Evolutionary conservation across 306 rosid species (phyloP).

Genomic region (Cucumis melo): DNA sequence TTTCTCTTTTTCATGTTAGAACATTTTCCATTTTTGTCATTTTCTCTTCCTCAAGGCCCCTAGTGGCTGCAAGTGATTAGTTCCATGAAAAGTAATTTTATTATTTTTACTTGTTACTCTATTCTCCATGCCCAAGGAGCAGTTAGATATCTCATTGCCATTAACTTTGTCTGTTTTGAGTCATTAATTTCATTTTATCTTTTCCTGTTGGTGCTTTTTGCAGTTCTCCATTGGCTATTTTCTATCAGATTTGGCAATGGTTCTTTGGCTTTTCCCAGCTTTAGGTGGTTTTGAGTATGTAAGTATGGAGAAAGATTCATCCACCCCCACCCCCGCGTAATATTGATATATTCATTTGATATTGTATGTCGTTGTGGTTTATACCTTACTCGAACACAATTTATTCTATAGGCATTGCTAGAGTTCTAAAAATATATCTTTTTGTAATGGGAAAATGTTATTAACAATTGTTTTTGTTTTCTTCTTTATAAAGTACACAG

Average conservation of each 20-base stretch:
- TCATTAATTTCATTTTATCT: background rate
- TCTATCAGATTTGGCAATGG: slow-evolving; percentile 68
- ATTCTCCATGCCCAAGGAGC: background rate
- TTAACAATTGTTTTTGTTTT: background rate
- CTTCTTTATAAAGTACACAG: background rate
- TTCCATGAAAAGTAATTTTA: background rate
- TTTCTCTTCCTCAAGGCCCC: background rate
- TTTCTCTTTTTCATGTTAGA: background rate
- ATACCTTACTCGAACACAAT: too few species aligned
- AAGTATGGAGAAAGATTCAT: slow-evolving; percentile 27
- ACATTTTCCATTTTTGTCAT: background rate
- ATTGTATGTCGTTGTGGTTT: background rate
- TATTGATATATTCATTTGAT: background rate
- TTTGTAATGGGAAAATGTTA: background rate
- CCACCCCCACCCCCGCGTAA: background rate
- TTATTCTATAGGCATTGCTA: too few species aligned
- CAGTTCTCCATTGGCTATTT: slow-evolving; percentile 88
- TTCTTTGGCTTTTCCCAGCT: slow-evolving; percentile 71
- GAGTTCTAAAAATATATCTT: background rate
- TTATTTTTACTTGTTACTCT: background rate
- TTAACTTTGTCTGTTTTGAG: background rate
- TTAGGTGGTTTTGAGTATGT: slow-evolving; percentile 88
- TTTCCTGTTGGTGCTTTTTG: slow-evolving; percentile 4
- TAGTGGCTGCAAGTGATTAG: slow-evolving; percentile 1
- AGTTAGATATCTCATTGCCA: background rate